phyloP scores from a whole-genome alignment of 495 filamentous ascomycete species.

The Chaetomium fimeti region DNA sequence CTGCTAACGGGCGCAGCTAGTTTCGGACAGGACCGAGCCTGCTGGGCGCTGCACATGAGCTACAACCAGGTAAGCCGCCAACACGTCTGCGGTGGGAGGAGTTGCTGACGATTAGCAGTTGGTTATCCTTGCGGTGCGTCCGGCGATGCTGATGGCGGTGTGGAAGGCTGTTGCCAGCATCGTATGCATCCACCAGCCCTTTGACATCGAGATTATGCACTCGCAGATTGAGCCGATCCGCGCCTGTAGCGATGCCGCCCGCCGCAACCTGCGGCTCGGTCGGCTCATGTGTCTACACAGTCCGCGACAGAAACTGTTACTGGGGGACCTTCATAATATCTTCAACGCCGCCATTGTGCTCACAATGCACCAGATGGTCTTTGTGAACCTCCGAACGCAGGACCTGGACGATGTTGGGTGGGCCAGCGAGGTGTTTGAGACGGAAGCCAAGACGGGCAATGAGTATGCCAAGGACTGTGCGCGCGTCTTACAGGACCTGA shows the following conservation, averaged over 20 bases:
- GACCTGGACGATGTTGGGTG: conserved; percentile 32
- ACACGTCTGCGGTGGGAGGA: neutral
- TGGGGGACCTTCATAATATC: conserved; percentile 43
- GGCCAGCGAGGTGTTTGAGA: conserved; percentile 33
- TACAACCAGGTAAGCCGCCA: conserved; percentile 39
- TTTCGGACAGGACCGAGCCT: conserved; percentile 33
- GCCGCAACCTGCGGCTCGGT: conserved; percentile 38
- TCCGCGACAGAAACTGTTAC: conserved; percentile 31
- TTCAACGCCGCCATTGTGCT: conserved; percentile 49
- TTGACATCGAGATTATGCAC: conserved; percentile 26
- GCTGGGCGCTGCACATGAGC: conserved; percentile 42
- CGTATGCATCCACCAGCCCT: conserved; percentile 18
- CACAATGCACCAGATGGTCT: conserved; percentile 39
- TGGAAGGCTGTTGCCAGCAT: conserved; percentile 37
- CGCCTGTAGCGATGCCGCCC: conserved; percentile 37
- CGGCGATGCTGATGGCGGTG: conserved; percentile 41
- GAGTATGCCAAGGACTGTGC: conserved; percentile 33
- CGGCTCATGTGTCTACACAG: conserved; percentile 29
- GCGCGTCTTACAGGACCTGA: conserved; percentile 31
- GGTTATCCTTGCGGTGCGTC: conserved; percentile 42
- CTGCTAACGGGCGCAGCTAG: conserved; percentile 22
- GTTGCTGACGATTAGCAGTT: conserved; percentile 28
- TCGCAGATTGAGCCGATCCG: conserved; percentile 24
- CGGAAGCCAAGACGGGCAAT: conserved; percentile 29
- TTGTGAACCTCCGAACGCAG: conserved; percentile 29